Evolutionary conservation across 2,329 filamentous ascomycete genomes (phyloP).

Genomic region (Monilinia fructigena): DNA sequence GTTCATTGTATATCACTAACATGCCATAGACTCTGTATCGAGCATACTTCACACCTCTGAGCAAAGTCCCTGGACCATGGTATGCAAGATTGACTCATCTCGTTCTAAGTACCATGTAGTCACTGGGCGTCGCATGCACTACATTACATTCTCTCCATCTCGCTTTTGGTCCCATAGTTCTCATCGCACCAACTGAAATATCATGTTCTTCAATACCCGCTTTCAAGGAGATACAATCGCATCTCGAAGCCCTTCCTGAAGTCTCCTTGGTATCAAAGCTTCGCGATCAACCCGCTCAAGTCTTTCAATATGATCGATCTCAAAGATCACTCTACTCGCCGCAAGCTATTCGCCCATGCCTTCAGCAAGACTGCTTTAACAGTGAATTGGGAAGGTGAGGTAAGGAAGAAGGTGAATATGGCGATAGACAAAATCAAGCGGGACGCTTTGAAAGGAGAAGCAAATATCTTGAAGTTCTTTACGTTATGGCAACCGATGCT

Average conservation of each 20-base stretch:
- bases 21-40: neutral
- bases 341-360: neutral
- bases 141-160: conserved; percentile 4
- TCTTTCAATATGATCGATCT: neutral
- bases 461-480: conserved; percentile 55
- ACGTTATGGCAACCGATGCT: conserved; percentile 53
- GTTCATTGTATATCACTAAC: neutral
- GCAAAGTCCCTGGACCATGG: conserved; percentile 19
- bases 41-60: conserved; percentile 2
- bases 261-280: neutral
- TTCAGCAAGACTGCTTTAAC: conserved; percentile 1
- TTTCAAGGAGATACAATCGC: conserved; percentile 9
- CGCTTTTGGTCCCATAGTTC: neutral
- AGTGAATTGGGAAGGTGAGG: neutral
- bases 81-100: neutral
- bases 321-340: neutral
- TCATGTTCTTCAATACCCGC: neutral
- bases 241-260: conserved; percentile 7
- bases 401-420: conserved; percentile 40
- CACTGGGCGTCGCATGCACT: neutral
- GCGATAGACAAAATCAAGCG: conserved; percentile 50
- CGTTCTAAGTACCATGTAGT: neutral
- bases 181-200: conserved; percentile 4
- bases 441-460: conserved; percentile 39
- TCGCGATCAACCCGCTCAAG: accelerated